Percentiles rank a stretch among this genome's conserved stretches.
Evolutionary conservation across 768 basidiomycete species (phyloP).

Genomic region (Dioszegia aurantiaca): DNA sequence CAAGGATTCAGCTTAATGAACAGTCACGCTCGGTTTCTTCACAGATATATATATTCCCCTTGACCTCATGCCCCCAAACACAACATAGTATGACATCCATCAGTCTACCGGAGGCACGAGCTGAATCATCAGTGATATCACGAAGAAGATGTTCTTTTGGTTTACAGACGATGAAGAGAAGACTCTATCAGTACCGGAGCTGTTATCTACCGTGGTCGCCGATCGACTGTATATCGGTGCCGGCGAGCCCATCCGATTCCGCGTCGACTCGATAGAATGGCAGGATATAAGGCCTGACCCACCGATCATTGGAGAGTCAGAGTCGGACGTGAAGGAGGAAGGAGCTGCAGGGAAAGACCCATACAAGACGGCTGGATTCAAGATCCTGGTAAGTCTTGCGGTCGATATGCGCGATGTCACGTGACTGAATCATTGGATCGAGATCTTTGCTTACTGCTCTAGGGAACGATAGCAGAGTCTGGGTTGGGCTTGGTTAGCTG

Average conservation of each 20-base stretch:
- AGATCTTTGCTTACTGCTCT: neutral
- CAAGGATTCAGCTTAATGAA: conserved; percentile 11
- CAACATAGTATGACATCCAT: conserved; percentile 47
- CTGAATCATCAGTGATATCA: conserved; percentile 45
- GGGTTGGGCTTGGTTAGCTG: conserved; percentile 53
- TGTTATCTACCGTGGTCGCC: conserved; percentile 31
- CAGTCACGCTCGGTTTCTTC: conserved; percentile 87
- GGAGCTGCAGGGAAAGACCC: conserved; percentile 35
- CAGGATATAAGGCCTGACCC: conserved; percentile 51
- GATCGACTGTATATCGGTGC: conserved; percentile 47
- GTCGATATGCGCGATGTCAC: neutral
- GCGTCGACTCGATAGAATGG: conserved; percentile 49
- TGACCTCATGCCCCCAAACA: conserved; percentile 72
- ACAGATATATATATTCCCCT: conserved; percentile 86
- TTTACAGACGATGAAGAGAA: conserved; percentile 34
- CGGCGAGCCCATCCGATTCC: conserved; percentile 49
- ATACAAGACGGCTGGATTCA: conserved; percentile 49
- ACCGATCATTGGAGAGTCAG: conserved; percentile 16
- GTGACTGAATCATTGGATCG: no score
- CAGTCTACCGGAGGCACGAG: neutral
- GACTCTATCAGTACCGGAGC: conserved; percentile 26
- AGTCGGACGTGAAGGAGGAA: neutral
- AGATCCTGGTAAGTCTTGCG: conserved; percentile 44
- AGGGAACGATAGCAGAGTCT: conserved; percentile 54
- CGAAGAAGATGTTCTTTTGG: conserved; percentile 51